Evolutionary conservation across 1,139 yeast species (phyloP).

Genomic region (Saccharomyces pastorianus): DNA sequence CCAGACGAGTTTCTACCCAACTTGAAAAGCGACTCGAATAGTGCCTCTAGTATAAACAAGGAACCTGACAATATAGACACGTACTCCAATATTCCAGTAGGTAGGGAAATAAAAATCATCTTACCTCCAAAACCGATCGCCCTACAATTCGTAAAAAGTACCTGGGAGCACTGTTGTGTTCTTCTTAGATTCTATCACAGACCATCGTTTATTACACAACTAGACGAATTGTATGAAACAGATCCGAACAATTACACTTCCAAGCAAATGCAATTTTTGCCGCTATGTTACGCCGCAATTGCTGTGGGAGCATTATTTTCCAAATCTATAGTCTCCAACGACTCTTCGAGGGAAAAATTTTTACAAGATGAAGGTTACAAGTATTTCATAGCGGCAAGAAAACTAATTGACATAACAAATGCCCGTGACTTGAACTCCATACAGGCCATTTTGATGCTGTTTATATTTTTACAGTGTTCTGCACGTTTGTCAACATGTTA

Average conservation of each 20-base stretch:
- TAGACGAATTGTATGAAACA: slow-evolving; percentile 53
- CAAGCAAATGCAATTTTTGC: slow-evolving; percentile 63
- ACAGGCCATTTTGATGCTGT: slow-evolving; percentile 62
- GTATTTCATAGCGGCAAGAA: slow-evolving; percentile 81
- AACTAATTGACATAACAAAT: slow-evolving; percentile 66
- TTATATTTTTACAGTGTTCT: slow-evolving; percentile 79
- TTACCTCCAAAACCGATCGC: slow-evolving; percentile 76
- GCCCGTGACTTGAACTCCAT: slow-evolving; percentile 56
- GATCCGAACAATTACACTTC: slow-evolving; percentile 61
- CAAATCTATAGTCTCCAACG: slow-evolving; percentile 37
- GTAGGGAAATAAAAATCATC: slow-evolving; percentile 52
- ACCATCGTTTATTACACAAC: slow-evolving; percentile 61
- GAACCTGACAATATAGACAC: slow-evolving; percentile 26
- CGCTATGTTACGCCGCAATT: slow-evolving; percentile 64
- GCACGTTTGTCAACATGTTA: slow-evolving; percentile 87
- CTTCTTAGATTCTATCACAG: slow-evolving; percentile 80
- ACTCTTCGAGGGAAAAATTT: slow-evolving; percentile 42
- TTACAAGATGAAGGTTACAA: slow-evolving; percentile 77
- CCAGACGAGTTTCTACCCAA: slow-evolving; percentile 3
- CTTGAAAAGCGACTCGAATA: slow-evolving; percentile 3
- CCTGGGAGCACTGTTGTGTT: slow-evolving; percentile 87
- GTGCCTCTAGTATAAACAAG: slow-evolving; percentile 3
- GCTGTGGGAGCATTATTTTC: slow-evolving; percentile 73
- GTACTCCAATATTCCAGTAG: slow-evolving; percentile 32
- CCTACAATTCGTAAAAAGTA: slow-evolving; percentile 59